phyloP scores from a whole-genome alignment of 1,284 basidiomycete species.

The Flammula alnicola region DNA sequence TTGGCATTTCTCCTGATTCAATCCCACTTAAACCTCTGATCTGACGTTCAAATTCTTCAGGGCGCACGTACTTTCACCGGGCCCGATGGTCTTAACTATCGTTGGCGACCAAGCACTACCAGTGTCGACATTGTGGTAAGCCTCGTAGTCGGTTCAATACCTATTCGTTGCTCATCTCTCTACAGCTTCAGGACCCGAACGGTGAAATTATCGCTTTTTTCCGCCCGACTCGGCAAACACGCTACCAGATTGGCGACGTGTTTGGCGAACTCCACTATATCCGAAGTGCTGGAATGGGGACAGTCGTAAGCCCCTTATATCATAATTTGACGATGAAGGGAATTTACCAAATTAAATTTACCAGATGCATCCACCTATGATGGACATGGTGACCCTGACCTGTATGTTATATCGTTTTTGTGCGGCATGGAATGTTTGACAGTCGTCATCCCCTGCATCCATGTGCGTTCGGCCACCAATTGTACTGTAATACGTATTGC shows the following conservation, averaged over 20 bases:
- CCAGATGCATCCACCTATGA: slow-evolving; percentile 83
- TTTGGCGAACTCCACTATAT: slow-evolving; percentile 82
- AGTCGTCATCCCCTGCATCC: slow-evolving; percentile 14
- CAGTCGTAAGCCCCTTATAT: slow-evolving; percentile 61
- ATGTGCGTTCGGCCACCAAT: slow-evolving; percentile 18
- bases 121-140: slow-evolving; percentile 67
- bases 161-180: slow-evolving; percentile 24
- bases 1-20: slow-evolving; percentile 33
- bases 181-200: slow-evolving; percentile 72
- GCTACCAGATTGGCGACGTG: slow-evolving; percentile 83
- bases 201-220: slow-evolving; percentile 76
- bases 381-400: slow-evolving; percentile 83
- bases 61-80: slow-evolving; percentile 73
- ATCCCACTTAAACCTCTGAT: slow-evolving; percentile 20
- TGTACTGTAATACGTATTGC: slow-evolving; percentile 20
- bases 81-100: slow-evolving; percentile 78
- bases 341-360: slow-evolving; percentile 26
- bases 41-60: slow-evolving; percentile 38
- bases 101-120: slow-evolving; percentile 69
- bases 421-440: slow-evolving; percentile 62
- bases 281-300: slow-evolving; percentile 74
- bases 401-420: slow-evolving; percentile 84
- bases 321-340: slow-evolving; percentile 14
- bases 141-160: slow-evolving; percentile 15
- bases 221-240: slow-evolving; percentile 72